Evolutionary conservation across 108 stramenopile species (phyloP), one percentile per base, ranked within the genome.

Genomic region (Nitzschia inconspicua): DNA sequence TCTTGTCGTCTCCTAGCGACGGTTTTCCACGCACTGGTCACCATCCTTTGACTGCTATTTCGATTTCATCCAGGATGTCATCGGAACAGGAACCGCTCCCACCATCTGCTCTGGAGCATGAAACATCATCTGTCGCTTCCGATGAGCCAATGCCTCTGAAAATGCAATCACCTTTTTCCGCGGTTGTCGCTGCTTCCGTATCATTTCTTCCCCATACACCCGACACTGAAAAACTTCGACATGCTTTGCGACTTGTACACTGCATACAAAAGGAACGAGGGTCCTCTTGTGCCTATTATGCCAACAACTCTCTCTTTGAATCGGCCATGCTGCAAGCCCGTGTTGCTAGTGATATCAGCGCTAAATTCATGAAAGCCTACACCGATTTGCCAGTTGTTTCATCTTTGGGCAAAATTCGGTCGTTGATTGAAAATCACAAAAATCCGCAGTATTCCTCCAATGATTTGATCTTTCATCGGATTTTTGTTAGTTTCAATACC

Each of bases 261-360:
- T 68, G 66, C 37, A 32, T 78, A 11, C 76, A 78, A 54, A 71
- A 68, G 35, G 76, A 78, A 54, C 62, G 76, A 31, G 76, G 76
- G 9, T 60, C 70, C n/a, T 68, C 66, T 18, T 68, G 60, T 36
- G 63, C 63, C 47, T 63, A 48, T 44, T 64, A 50, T 37, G 61
- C 52, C 9, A 35, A 47, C 47, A 36, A 49, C 9, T 26, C 14
- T 5, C 14, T 29, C 5, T 53, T 72, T 25, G 65, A 63, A 26
- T 23, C 10, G 3, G 48, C 47, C 35, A 68, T 68, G 66, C 32
- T 66, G 4, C 19, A 47, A 13, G 41, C 51, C 10, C 32, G 65
- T 16, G 56, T 55, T 5, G 43, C 44, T 9, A 57, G 44, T 24
- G 55, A 66, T 37, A 43, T 57, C 39, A 36, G 55, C 1, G 46